Conservation (phyloP, 2,329 filamentous ascomycete species). For the Microcyclospora tardicrescens region DNA sequence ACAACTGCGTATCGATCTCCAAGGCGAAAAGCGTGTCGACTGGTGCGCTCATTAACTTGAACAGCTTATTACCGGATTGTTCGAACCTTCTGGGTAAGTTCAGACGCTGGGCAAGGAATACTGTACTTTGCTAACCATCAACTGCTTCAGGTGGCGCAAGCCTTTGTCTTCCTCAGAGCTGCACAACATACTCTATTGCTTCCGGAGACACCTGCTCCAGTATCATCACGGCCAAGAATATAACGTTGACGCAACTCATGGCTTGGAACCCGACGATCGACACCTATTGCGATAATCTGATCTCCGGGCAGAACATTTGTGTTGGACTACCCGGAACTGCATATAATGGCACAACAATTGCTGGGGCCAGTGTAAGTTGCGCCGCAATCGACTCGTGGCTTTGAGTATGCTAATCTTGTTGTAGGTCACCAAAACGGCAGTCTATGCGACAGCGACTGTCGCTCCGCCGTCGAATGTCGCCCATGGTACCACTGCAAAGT, state of each 20-base stretch:
- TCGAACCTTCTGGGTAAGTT: neutral
- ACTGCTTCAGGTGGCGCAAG: neutral
- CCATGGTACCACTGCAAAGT: neutral
- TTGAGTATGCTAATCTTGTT: too few relatives aligned
- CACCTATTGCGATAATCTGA: too few relatives aligned
- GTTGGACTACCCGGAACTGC: too few relatives aligned
- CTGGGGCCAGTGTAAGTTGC: too few relatives aligned
- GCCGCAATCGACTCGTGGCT: too few relatives aligned
- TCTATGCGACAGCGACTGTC: neutral
- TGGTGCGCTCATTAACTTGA: neutral
- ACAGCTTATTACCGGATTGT: neutral
- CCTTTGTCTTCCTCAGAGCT: neutral
- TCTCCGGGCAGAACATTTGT: too few relatives aligned
- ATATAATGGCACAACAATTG: too few relatives aligned
- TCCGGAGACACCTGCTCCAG: neutral
- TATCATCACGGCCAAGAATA: neutral
- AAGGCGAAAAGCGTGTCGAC: neutral
- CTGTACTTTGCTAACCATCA: too few relatives aligned
- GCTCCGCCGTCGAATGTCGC: neutral
- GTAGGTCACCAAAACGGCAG: too few relatives aligned
- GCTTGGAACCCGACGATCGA: too few relatives aligned
- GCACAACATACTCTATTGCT: neutral
- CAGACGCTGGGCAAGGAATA: too few relatives aligned
- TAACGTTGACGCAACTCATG: too few relatives aligned
- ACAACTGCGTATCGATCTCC: neutral